Conservation (phyloP, 352 stramenopile genomes). For the Globisporangium nunn region DNA sequence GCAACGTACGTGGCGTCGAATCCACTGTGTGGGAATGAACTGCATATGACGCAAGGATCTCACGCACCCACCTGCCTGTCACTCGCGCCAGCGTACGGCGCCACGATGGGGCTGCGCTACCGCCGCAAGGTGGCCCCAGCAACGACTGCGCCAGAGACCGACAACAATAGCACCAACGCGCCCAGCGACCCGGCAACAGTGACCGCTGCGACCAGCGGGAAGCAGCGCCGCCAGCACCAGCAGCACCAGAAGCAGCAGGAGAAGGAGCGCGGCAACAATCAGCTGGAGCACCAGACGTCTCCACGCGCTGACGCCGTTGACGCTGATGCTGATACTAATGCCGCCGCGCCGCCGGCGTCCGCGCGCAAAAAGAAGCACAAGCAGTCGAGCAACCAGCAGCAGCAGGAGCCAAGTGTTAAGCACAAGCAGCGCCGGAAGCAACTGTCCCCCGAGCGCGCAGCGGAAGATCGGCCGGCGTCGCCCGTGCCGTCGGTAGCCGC, state of each 20-base stretch:
- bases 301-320: no score
- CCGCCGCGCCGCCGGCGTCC: slow-evolving; percentile 1
- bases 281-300: slow-evolving; percentile 3
- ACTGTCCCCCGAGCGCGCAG: neutral
- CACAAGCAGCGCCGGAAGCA: slow-evolving; percentile 1
- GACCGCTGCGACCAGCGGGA: neutral
- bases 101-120: slow-evolving; percentile 31
- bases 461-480: neutral
- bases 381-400: neutral
- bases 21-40: neutral
- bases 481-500: neutral
- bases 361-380: slow-evolving; percentile 21
- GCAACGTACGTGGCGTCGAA: slow-evolving; percentile 12
- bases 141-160: slow-evolving; percentile 6
- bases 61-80: no score
- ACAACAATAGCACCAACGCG: slow-evolving; percentile 23
- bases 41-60: no score
- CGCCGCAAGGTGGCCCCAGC: slow-evolving; percentile 39
- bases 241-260: slow-evolving; percentile 1
- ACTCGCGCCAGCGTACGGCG: slow-evolving; percentile 2
- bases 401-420: neutral
- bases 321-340: no score
- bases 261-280: slow-evolving; percentile 5
- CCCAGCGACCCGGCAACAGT: neutral
- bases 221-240: slow-evolving; percentile 8